Percentiles rank a stretch among this genome's conserved stretches.
Evolutionary conservation across 2,329 filamentous ascomycete species (phyloP).

Genomic region (Ploettnerulaceae sp.): DNA sequence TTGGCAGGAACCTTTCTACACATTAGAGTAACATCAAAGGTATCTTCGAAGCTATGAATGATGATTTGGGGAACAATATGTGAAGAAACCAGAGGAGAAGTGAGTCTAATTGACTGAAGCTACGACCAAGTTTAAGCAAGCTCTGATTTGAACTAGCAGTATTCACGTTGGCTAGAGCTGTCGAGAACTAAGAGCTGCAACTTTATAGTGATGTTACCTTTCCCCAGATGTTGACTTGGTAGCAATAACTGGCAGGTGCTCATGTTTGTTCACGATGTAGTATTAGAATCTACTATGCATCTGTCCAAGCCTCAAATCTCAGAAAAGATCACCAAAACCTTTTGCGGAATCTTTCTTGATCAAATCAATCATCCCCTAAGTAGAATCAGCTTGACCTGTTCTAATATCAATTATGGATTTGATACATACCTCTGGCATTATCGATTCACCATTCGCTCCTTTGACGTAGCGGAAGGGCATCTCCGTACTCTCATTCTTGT

Average conservation of each 20-base stretch:
- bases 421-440: conserved; percentile 79
- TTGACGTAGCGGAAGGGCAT: conserved; percentile 98
- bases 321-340: conserved; percentile 80
- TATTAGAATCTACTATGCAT: neutral
- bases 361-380: conserved; percentile 81
- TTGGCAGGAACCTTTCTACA: no score
- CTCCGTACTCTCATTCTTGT: conserved; percentile 86
- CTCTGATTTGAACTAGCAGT: no score
- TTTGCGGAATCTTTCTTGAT: conserved; percentile 94
- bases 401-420: neutral
- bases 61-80: no score
- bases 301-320: conserved; percentile 6
- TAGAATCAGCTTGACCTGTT: conserved; percentile 19
- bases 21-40: no score
- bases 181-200: no score
- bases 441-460: conserved; percentile 66
- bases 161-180: no score
- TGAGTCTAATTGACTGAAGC: no score
- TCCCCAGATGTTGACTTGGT: neutral
- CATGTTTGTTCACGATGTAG: neutral
- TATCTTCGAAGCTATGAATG: no score
- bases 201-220: no score
- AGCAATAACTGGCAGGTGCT: no score
- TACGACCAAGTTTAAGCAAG: no score
- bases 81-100: no score